Evolutionary conservation across 305 asterid genomes (phyloP).

Genomic region (Striga hermonthica): DNA sequence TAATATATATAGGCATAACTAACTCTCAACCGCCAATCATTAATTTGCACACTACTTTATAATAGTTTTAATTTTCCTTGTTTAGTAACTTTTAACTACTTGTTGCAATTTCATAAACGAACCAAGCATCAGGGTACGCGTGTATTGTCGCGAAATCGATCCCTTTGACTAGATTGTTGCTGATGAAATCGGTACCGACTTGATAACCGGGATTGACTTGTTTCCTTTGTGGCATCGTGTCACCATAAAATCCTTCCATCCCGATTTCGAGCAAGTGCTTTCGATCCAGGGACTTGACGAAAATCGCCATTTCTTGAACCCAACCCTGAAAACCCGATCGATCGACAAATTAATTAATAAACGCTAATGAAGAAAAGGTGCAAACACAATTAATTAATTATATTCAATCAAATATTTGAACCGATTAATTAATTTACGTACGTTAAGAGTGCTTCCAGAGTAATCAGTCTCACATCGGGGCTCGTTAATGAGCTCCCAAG

Average conservation of each 20-base stretch:
- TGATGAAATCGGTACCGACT: constrained; percentile 74
- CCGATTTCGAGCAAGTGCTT: constrained; percentile 69
- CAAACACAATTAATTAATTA: not conserved
- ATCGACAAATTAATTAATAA: not conserved
- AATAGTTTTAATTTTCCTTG: too few species aligned
- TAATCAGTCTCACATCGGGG: constrained; percentile 67
- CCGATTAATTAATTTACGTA: constrained; percentile 20
- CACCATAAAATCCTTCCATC: constrained; percentile 87
- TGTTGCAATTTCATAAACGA: too few species aligned
- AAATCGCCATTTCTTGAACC: constrained; percentile 73
- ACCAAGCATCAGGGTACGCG: constrained; percentile 64
- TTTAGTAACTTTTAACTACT: too few species aligned
- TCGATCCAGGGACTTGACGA: constrained; percentile 54
- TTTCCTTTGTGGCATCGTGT: constrained; percentile 50
- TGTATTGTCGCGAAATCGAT: constrained; percentile 77
- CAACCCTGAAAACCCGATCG: constrained; percentile 57
- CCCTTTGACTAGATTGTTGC: constrained; percentile 47
- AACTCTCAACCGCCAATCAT: constrained; percentile 25
- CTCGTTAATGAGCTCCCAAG: constrained; percentile 84
- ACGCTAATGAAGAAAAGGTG: too few species aligned
- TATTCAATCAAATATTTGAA: not conserved
- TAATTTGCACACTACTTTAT: not conserved
- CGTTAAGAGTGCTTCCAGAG: constrained; percentile 59
- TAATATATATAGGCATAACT: not conserved
- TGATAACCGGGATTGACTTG: constrained; percentile 65